phyloP scores from a whole-genome alignment of 1,139 yeast species.

The Blastobotrys indianensis region DNA sequence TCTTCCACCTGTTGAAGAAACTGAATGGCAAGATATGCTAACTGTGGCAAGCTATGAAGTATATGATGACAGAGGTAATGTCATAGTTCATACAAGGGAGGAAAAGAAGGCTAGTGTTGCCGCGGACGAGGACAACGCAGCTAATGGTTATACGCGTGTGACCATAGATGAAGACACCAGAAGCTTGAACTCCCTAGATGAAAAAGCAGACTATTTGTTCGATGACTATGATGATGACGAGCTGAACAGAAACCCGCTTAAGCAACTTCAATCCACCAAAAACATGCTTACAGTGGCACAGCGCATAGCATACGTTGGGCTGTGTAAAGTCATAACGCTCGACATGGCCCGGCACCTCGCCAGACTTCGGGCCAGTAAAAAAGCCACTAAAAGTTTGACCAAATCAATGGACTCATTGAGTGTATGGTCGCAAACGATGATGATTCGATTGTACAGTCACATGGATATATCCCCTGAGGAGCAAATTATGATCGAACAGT shows the following conservation, averaged over 20 bases:
- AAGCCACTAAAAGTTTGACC: constrained; percentile 45
- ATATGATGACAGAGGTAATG: constrained; percentile 52
- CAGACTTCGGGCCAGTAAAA: constrained; percentile 46
- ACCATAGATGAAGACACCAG: constrained; percentile 85
- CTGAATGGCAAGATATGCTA: constrained; percentile 55
- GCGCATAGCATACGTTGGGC: constrained; percentile 86
- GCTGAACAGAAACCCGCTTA: constrained; percentile 45
- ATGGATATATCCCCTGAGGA: constrained; percentile 69
- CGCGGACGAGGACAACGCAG: constrained; percentile 30
- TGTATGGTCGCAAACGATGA: constrained; percentile 75
- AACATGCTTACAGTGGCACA: constrained; percentile 77
- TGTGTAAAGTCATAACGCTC: constrained; percentile 66
- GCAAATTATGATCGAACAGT: constrained; percentile 77
- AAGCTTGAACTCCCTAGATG: constrained; percentile 61
- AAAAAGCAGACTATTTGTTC: constrained; percentile 78
- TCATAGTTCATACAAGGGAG: constrained; percentile 33
- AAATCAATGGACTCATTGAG: constrained; percentile 75
- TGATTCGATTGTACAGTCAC: constrained; percentile 73
- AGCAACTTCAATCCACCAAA: constrained; percentile 74
- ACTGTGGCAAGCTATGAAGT: constrained; percentile 54
- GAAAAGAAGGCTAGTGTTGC: constrained; percentile 16
- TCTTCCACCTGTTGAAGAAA: constrained; percentile 14
- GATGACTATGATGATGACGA: constrained; percentile 38
- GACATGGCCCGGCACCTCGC: constrained; percentile 81
- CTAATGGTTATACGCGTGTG: constrained; percentile 77